These are phyloP conservation scores for Nissolia schottii DNA, from an alignment of 306 rosid species.

Conservation along the genomic window DNA sequence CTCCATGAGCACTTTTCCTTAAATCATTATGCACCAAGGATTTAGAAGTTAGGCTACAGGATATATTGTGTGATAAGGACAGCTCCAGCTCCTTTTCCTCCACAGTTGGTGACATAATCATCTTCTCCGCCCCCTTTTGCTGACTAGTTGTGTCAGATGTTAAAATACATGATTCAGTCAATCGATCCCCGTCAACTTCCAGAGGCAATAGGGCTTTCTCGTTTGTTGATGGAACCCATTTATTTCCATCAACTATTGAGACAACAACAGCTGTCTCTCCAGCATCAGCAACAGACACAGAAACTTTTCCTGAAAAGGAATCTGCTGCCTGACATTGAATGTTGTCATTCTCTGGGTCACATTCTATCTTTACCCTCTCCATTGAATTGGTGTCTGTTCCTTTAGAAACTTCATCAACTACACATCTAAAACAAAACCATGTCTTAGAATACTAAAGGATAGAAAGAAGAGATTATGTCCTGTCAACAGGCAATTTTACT, in stretches of 20 bases:
- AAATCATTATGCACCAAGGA: slow-evolving; percentile 36
- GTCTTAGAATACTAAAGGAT: slow-evolving; percentile 25
- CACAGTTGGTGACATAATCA: slow-evolving; percentile 28
- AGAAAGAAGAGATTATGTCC: slow-evolving; percentile 20
- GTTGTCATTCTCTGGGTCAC: slow-evolving; percentile 33
- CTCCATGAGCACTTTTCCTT: slow-evolving; percentile 34
- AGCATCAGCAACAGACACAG: slow-evolving; percentile 79
- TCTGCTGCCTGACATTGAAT: slow-evolving; percentile 36
- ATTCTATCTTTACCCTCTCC: slow-evolving; percentile 29
- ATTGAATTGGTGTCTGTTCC: slow-evolving; percentile 36
- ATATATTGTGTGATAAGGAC: slow-evolving; percentile 48
- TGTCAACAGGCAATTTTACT: slow-evolving; percentile 19
- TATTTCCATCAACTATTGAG: slow-evolving; percentile 64
- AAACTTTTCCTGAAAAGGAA: slow-evolving; percentile 61
- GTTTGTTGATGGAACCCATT: slow-evolving; percentile 37
- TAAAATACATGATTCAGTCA: slow-evolving; percentile 42
- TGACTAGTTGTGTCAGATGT: slow-evolving; percentile 39
- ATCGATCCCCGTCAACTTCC: slow-evolving; percentile 43
- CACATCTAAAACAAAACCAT: slow-evolving; percentile 59
- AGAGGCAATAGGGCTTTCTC: slow-evolving; percentile 33
- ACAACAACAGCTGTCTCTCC: slow-evolving; percentile 96
- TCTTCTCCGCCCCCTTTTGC: slow-evolving; percentile 28
- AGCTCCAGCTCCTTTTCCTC: slow-evolving; percentile 55
- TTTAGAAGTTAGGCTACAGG: slow-evolving; percentile 44
- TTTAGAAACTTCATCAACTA: slow-evolving; percentile 44